Conservation (phyloP, 805 yeast species). For the Candida takata region DNA sequence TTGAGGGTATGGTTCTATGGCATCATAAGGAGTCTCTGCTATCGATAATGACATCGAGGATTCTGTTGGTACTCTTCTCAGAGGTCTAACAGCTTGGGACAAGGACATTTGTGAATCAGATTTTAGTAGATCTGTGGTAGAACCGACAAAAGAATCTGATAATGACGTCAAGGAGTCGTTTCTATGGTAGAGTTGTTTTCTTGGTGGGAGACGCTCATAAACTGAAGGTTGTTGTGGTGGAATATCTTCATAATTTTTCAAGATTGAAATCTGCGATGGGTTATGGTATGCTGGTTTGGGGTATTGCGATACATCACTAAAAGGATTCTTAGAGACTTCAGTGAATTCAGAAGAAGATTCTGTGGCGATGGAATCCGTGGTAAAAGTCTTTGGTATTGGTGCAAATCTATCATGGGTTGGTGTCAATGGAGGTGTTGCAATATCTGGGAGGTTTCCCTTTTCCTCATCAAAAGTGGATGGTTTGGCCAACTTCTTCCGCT, state of each 20-base stretch:
- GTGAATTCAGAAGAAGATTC: too few species aligned
- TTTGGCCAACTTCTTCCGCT: slow-evolving; percentile 4
- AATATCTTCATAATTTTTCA: neutral
- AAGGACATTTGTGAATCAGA: neutral
- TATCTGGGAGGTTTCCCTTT: neutral
- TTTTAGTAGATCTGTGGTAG: neutral
- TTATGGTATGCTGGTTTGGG: slow-evolving; percentile 4
- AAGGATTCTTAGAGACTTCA: slow-evolving; percentile 6
- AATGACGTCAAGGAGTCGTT: neutral
- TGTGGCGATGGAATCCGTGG: slow-evolving; percentile 8
- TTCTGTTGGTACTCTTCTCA: neutral
- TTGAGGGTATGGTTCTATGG: slow-evolving; percentile 2
- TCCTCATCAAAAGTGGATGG: slow-evolving; percentile 2
- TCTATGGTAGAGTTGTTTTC: neutral
- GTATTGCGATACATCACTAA: slow-evolving; percentile 1
- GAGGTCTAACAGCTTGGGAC: neutral
- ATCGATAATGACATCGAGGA: neutral
- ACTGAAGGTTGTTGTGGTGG: neutral
- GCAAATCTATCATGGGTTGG: neutral
- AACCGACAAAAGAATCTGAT: neutral
- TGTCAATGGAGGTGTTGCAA: slow-evolving; percentile 3
- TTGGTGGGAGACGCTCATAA: neutral
- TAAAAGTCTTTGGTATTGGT: slow-evolving; percentile 5
- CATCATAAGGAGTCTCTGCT: neutral
- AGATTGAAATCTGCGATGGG: slow-evolving; percentile 3